These are phyloP conservation scores for Dysphania ambrosioides DNA, from an alignment of 148 eudicot species.

Conservation along the genomic window DNA sequence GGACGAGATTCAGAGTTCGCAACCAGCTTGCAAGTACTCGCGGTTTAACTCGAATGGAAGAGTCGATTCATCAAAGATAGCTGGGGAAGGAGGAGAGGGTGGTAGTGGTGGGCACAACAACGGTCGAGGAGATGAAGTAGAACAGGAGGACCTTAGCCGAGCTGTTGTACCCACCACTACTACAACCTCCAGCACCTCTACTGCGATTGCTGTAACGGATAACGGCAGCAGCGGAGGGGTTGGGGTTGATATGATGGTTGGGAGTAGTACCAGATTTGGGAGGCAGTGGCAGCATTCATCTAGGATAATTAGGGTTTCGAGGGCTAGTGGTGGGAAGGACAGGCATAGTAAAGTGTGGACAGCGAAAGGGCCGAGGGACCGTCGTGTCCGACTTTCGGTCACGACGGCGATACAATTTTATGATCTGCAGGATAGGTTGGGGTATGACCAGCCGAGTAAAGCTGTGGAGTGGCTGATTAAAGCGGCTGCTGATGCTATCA, in stretches of 20 bases:
- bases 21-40: conserved; percentile 48
- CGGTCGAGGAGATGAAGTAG: conserved; percentile 24
- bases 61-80: conserved; percentile 28
- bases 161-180: neutral
- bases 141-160: neutral
- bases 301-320: conserved; percentile 86
- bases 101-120: conserved; percentile 22
- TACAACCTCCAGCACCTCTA: neutral
- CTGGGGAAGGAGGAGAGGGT: too few relatives aligned
- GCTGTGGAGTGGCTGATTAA: conserved; percentile 95
- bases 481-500: conserved; percentile 61
- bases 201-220: neutral
- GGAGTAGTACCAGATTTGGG: conserved; percentile 3
- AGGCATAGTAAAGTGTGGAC: conserved; percentile 92
- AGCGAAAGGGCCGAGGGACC: conserved; percentile 74
- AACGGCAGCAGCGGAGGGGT: conserved; percentile 24
- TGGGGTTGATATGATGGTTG: neutral
- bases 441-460: conserved; percentile 87
- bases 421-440: conserved; percentile 79
- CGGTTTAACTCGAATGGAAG: conserved; percentile 41
- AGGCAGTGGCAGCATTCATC: conserved; percentile 79
- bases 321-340: conserved; percentile 89
- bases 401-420: conserved; percentile 83
- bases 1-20: conserved; percentile 53
- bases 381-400: conserved; percentile 78